Base-by-base conservation (phyloP, 352 stramenopile genomes). In the Thraustotheca clavata region DNA sequence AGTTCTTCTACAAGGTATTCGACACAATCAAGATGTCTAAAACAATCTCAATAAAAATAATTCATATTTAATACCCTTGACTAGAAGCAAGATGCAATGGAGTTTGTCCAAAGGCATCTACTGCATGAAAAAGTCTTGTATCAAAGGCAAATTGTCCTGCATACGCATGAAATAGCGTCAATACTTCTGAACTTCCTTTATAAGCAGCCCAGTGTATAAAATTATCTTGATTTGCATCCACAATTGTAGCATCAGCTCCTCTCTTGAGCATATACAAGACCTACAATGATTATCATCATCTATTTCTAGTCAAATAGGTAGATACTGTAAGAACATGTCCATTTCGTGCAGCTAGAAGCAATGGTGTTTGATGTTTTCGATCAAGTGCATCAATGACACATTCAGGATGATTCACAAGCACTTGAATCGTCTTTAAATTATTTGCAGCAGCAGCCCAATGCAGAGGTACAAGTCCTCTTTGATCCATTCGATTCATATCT, bases 161-260 rank as follows among this genome's bases (percentile, higher is more conserved):
- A 46, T 55, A 65, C 35, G 41, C 26, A n/a, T 92, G 82, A 60
- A 90, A 92, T 7, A 92, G 78, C 2, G 78, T 80, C 7, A 94
- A 74, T 49, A 92, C 89, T 68, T 92, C 83, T 4, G 78, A 88
- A 60, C 75, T 77, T 38, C 83, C 85, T 63, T 94, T 91, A 72
- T 94, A 94, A 48, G 85, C 85, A 0, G 81, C 83, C 85, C 85
- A 94, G 68, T 94, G 85, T 31, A 94, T 83, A 18, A 84, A 80
- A 7, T 76, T 91, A 66, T 94, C 85, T 46, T 76, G 62, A 63
- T 89, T 31, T 7, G 1, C 11, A 35, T 68, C 85, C 20, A 87
- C 72, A 4, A 89, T 70, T 29, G 67, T 75, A 29, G 89, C 68
- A 49, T 94, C 80, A 1, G 81, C 85, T 26, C 81, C 80, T 46